Conservation (phyloP, 176 grass and related monocot genomes). For the Urochloa ruziziensis region DNA sequence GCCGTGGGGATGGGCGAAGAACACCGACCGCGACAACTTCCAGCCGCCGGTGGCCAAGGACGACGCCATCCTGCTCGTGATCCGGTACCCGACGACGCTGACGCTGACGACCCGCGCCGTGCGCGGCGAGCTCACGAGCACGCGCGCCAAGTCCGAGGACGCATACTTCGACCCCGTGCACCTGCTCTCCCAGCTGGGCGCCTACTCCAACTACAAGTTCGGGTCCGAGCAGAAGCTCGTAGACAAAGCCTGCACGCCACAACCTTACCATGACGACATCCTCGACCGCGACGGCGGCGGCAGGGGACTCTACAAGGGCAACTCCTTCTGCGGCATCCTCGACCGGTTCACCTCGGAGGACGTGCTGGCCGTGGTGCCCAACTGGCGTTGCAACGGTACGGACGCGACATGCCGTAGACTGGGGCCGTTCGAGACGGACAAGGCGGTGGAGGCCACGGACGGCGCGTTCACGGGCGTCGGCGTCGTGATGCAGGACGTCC, state of each 20-base stretch:
- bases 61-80: slow-evolving; percentile 45
- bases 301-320: slow-evolving; percentile 54
- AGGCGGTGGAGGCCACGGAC: slow-evolving; percentile 35
- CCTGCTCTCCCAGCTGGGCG: slow-evolving; percentile 65
- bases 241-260: slow-evolving; percentile 43
- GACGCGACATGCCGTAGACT: slow-evolving; percentile 54
- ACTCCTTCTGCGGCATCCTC: slow-evolving; percentile 74
- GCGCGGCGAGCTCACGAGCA: slow-evolving; percentile 60
- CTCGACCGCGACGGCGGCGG: slow-evolving; percentile 35
- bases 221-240: slow-evolving; percentile 66
- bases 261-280: slow-evolving; percentile 58
- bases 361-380: slow-evolving; percentile 54
- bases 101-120: slow-evolving; percentile 63
- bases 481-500: slow-evolving; percentile 79
- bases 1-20: slow-evolving; percentile 58
- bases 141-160: slow-evolving; percentile 34
- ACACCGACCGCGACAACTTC: slow-evolving; percentile 47
- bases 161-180: slow-evolving; percentile 61
- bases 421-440: slow-evolving; percentile 58
- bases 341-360: slow-evolving; percentile 61
- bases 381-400: slow-evolving; percentile 65
- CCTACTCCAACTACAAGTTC: slow-evolving; percentile 78
- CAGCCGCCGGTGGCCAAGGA: slow-evolving; percentile 38
- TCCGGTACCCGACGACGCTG: slow-evolving; percentile 63
- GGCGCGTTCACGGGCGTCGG: slow-evolving; percentile 47